These are phyloP conservation scores for Pseudogymnoascus sp. DNA, from an alignment of 2,329 filamentous ascomycete species.

Conservation along the genomic window DNA sequence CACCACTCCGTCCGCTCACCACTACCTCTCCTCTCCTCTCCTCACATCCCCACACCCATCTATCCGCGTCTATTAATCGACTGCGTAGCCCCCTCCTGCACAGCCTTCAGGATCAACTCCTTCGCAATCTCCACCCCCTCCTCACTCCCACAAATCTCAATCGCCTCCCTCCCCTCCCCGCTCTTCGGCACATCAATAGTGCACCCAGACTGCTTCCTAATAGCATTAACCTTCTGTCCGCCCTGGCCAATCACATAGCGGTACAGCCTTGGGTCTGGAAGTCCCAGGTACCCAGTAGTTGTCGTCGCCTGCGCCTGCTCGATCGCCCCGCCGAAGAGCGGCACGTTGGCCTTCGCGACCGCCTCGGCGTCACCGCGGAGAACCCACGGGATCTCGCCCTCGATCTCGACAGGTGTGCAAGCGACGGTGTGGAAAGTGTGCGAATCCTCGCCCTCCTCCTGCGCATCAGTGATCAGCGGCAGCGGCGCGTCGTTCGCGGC, in stretches of 20 bases:
- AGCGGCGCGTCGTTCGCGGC: conserved; percentile 57
- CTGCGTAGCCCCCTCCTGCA: conserved; percentile 49
- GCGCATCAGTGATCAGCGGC: conserved; percentile 90
- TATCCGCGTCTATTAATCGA: conserved; percentile 7
- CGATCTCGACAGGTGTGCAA: conserved; percentile 38
- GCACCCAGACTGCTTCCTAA: conserved; percentile 86
- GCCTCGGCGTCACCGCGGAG: conserved; percentile 73
- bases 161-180: conserved; percentile 69
- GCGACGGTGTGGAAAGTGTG: conserved; percentile 80
- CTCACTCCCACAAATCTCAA: conserved; percentile 76
- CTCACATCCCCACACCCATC: not conserved
- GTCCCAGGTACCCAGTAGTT: conserved; percentile 77
- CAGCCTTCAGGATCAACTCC: conserved; percentile 79
- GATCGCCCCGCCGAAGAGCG: no score
- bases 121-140: conserved; percentile 82
- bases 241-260: conserved; percentile 83
- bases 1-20: not conserved
- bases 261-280: conserved; percentile 85
- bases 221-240: conserved; percentile 85
- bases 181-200: conserved; percentile 89
- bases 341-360: conserved; percentile 75
- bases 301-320: conserved; percentile 63
- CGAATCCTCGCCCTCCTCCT: conserved; percentile 53
- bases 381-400: conserved; percentile 81
- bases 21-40: not conserved